Base-by-base conservation (phyloP, 176 grass and related monocot genomes). In the Triticum monococcum region DNA sequence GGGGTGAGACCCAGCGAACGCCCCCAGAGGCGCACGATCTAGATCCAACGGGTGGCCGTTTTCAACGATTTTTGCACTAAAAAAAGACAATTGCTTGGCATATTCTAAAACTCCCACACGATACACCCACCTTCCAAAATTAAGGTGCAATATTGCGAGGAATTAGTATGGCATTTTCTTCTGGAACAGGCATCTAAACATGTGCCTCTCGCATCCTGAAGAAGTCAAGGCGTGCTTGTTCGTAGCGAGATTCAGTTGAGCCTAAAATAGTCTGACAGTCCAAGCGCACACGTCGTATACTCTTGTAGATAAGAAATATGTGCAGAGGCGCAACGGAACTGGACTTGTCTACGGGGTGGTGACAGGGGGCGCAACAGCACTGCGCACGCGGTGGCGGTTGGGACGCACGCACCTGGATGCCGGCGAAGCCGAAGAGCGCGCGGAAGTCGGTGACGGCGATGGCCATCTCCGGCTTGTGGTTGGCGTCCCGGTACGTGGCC, bases 381-480 rank as follows among this genome's bases (percentile, higher is more conserved):
- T 59, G 22, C 5, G 32, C 32, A 79, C 14, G 18, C 50, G 52
- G 17, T 8, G 52, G 2, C 52, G 0, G 52, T 20, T 17, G 54
- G 18, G 18, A 57, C 16, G 52, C 12, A 16, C 50, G 50, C 77
- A 96, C 97, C 90, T 98, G 61, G 64, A 89, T 82, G 33, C 71
- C 83, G 46, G 90, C 90, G 56, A 98, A 98, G 81, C 97, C 97
- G 83, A 94, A 98, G 17, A 99, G 83, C 25, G 92, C 94, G 63
- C 87, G 95, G 89, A 99, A 99, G 52, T 99, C 92, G 1, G 97
- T 96, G 84, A 99, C 17, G 72, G 94, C 97, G 80, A 99, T 92
- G 45, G 97, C 94, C 97, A 99, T 94, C 78, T 99, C 97, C 9
- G 97, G 97, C 85, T 99, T 99, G 82, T 99, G 94, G 80, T 96